A percentile compares a stretch with the other conserved stretches of the same genome.
Evolutionary conservation across 805 yeast species (phyloP).

Genomic region (Metschnikowia corniflorae): DNA sequence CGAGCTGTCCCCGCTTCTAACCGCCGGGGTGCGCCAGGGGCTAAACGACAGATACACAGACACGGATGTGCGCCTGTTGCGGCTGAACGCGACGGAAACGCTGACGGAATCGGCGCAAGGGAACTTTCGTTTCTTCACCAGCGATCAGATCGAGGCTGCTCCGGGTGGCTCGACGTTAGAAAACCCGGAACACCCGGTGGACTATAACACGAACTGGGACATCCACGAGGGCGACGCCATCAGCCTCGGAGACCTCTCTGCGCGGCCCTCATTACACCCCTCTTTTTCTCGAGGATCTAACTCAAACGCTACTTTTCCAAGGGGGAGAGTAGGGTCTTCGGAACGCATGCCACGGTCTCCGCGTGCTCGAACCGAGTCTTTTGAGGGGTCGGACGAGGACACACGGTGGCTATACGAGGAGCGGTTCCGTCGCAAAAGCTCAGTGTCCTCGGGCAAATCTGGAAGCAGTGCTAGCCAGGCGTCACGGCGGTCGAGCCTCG

Average conservation of each 20-base stretch:
- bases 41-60: slow-evolving; percentile 19
- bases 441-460: slow-evolving; percentile 9
- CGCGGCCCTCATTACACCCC: slow-evolving; percentile 4
- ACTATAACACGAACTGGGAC: slow-evolving; percentile 76
- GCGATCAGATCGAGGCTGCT: slow-evolving; percentile 80
- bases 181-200: slow-evolving; percentile 52
- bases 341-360: slow-evolving; percentile 15
- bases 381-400: slow-evolving; percentile 8
- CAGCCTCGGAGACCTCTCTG: slow-evolving; percentile 3
- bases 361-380: slow-evolving; percentile 1
- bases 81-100: slow-evolving; percentile 32
- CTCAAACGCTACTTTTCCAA: slow-evolving; percentile 2
- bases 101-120: slow-evolving; percentile 31
- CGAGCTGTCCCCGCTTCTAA: slow-evolving; percentile 36
- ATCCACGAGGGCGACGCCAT: slow-evolving; percentile 22
- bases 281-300: slow-evolving; percentile 3
- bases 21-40: slow-evolving; percentile 12
- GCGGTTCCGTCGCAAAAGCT: slow-evolving; percentile 25
- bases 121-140: slow-evolving; percentile 76
- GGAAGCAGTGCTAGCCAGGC: slow-evolving; percentile 5
- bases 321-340: background rate
- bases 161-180: slow-evolving; percentile 82
- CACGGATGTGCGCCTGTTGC: slow-evolving; percentile 31
- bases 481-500: slow-evolving; percentile 7
- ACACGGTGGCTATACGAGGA: slow-evolving; percentile 21